These are phyloP conservation scores for Fusarium graminum DNA, from an alignment of 2,329 filamentous ascomycete genomes.

Conservation along the genomic window DNA sequence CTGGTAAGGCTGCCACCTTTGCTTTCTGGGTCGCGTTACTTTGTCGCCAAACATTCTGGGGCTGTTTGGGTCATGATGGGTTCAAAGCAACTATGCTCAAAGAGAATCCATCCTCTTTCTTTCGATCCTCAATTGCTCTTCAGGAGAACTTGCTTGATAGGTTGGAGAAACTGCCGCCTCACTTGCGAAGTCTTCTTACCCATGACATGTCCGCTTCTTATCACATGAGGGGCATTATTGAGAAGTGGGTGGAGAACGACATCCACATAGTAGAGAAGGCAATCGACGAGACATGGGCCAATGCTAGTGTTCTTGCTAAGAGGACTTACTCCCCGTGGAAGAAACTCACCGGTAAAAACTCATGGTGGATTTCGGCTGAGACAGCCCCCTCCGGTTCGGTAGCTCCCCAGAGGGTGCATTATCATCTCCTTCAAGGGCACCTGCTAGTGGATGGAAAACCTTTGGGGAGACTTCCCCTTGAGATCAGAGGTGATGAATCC, in stretches of 20 bases:
- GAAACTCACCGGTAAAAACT: neutral
- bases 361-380: slow-evolving; percentile 23
- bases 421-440: slow-evolving; percentile 52
- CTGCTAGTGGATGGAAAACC: slow-evolving; percentile 55
- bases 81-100: fast-evolving
- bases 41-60: slow-evolving; percentile 59
- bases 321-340: slow-evolving; percentile 28
- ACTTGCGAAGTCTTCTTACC: slow-evolving; percentile 30
- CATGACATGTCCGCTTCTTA: slow-evolving; percentile 40
- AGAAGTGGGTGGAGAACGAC: neutral
- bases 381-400: neutral
- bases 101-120: slow-evolving; percentile 34
- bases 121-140: slow-evolving; percentile 46
- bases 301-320: neutral
- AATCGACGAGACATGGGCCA: slow-evolving; percentile 37
- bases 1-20: slow-evolving; percentile 55
- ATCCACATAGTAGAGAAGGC: slow-evolving; percentile 48
- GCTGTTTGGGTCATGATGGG: neutral
- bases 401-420: slow-evolving; percentile 49
- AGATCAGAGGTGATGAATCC: slow-evolving; percentile 59
- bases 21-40: slow-evolving; percentile 68
- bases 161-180: slow-evolving; percentile 20
- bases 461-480: slow-evolving; percentile 62
- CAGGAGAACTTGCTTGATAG: slow-evolving; percentile 47
- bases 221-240: slow-evolving; percentile 8